phyloP scores from a whole-genome alignment of 2,329 filamentous ascomycete species.

The Blastomyces silverae region DNA sequence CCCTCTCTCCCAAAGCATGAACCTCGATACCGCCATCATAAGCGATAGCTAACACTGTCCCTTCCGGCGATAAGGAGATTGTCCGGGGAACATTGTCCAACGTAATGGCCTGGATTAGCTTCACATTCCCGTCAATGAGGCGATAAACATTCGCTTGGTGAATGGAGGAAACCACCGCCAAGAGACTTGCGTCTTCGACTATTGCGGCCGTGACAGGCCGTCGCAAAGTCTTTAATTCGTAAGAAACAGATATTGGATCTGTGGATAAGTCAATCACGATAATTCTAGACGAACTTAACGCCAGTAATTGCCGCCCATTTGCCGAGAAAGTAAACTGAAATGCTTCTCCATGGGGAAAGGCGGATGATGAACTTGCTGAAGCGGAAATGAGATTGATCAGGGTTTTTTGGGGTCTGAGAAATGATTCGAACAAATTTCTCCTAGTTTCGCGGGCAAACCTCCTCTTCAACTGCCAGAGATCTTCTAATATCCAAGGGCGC shows the following conservation, averaged over 20 bases:
- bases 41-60: slow-evolving; percentile 73
- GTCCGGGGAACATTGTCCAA: slow-evolving; percentile 72
- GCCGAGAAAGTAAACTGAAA: slow-evolving; percentile 78
- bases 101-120: slow-evolving; percentile 65
- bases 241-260: slow-evolving; percentile 56
- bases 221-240: slow-evolving; percentile 72
- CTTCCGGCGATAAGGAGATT: slow-evolving; percentile 73
- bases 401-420: slow-evolving; percentile 62
- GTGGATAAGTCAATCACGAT: slow-evolving; percentile 65
- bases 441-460: slow-evolving; percentile 65
- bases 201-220: slow-evolving; percentile 71
- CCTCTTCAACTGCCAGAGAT: slow-evolving; percentile 55
- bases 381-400: slow-evolving; percentile 75
- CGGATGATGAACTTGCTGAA: slow-evolving; percentile 73
- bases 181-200: slow-evolving; percentile 65
- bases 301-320: slow-evolving; percentile 65
- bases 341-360: slow-evolving; percentile 72
- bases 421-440: slow-evolving; percentile 70
- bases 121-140: slow-evolving; percentile 57
- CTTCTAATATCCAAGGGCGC: slow-evolving; percentile 37
- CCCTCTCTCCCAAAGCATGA: slow-evolving; percentile 61
- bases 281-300: slow-evolving; percentile 78
- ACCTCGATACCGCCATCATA: slow-evolving; percentile 89
- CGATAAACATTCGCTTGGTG: slow-evolving; percentile 85
- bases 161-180: slow-evolving; percentile 74